These are phyloP conservation scores for Citrus mangshanensis DNA, from an alignment of 345 rosid species.

Conservation along the genomic window DNA sequence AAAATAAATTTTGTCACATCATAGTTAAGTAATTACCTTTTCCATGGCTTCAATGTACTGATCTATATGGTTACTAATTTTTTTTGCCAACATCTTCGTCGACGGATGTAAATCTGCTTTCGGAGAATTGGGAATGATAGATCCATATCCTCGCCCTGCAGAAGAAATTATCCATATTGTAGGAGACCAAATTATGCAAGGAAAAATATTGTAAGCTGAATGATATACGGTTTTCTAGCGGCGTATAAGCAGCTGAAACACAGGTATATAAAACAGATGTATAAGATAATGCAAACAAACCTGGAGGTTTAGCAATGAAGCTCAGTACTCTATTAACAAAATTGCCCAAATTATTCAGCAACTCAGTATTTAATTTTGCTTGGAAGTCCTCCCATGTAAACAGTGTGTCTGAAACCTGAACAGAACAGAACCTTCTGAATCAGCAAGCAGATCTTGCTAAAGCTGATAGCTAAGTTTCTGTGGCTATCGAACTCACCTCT, in stretches of 20 bases:
- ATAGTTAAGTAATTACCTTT: conserved; percentile 44
- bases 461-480: neutral
- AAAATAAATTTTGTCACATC: neutral
- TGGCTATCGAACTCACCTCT: conserved; percentile 49
- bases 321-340: conserved; percentile 63
- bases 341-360: conserved; percentile 62
- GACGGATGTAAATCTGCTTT: conserved; percentile 61
- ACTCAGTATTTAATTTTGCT: conserved; percentile 57
- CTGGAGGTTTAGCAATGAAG: conserved; percentile 62
- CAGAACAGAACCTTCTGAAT: neutral
- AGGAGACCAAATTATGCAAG: too few species aligned
- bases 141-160: conserved; percentile 74
- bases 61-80: conserved; percentile 49
- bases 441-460: neutral
- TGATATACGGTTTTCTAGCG: neutral
- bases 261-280: neutral
- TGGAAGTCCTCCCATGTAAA: conserved; percentile 69
- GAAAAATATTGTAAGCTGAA: neutral
- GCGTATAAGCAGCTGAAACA: neutral
- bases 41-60: conserved; percentile 91
- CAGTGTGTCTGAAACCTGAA: conserved; percentile 53
- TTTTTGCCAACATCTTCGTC: conserved; percentile 58
- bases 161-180: neutral
- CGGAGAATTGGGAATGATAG: conserved; percentile 77
- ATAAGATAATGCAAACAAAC: conserved; percentile 33